Evolutionary conservation across 1,284 basidiomycete genomes (phyloP), one percentile per base, ranked within the genome.

Genomic region (Trichosporon coremiiforme): DNA sequence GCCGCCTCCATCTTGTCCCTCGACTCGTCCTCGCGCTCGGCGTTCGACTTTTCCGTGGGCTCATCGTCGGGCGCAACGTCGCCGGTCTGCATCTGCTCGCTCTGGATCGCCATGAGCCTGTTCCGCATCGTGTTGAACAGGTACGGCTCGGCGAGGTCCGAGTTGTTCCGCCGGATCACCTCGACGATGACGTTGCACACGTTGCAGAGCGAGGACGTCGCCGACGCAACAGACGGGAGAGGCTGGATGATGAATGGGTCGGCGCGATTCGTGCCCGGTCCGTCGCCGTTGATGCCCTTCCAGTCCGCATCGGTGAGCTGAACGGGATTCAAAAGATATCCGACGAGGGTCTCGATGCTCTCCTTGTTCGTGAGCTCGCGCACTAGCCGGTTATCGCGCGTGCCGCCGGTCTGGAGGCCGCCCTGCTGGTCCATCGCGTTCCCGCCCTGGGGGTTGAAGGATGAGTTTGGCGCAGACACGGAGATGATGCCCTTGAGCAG

Each of bases 141-240:
- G 82, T 96, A 97, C 15, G 95, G 96, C 85, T 99, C 97, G 79
- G 97, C 96, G 82, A 95, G 98, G 82, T 99, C 96, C 66, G 95
- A 96, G 83, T 99, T 99, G 84, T 99, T 99, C 82, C 98, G 95
- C 68, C 97, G 89, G 76, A 99, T 98, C 47, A 99, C 88, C 82
- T 99, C 97, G 77, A 98, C 92, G 73, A 98, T 87, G 77, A 99
- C 89, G 66, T 91, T 91, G 75, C 96, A 92, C 31, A 94, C 91
- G 72, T 94, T 90, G 36, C 92, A 88, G 62, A 98, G 89, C 0
- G 94, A 94, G 5, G 95, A 98, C 0, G 90, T 89, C n/a, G 89
- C 88, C 1, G 90, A 91, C 69, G 92, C 90, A 17, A 88, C 84
- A 33, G 88, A 90, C 0, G 91, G 91, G n/a, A 88, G 80, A 2